Conservation (phyloP, 257 asterid genomes). For the Penstemon newberryi region DNA sequence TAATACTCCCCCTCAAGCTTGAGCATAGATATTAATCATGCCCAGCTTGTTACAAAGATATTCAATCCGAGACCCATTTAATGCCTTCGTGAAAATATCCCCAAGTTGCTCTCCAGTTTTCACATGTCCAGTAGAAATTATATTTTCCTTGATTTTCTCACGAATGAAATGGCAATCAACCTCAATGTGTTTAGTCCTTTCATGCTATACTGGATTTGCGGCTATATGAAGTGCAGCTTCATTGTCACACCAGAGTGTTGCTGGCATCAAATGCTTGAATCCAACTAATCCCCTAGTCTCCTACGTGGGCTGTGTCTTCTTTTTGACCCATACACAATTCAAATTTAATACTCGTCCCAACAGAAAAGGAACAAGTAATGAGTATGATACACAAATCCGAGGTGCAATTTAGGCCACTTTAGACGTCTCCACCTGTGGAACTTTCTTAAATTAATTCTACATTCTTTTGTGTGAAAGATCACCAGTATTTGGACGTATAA, state of each 20-base stretch:
- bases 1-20: too few species aligned
- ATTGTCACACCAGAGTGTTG: not conserved
- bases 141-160: too few species aligned
- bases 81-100: too few species aligned
- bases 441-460: not conserved
- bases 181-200: not conserved
- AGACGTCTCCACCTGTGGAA: not conserved
- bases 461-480: not conserved
- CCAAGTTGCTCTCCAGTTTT: too few species aligned
- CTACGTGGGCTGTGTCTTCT: not conserved
- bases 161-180: not conserved
- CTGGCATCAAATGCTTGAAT: not conserved
- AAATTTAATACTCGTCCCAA: not conserved
- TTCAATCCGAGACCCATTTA: too few species aligned
- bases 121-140: too few species aligned
- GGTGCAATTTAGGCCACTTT: not conserved
- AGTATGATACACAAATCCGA: not conserved
- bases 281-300: not conserved
- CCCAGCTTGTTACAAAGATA: too few species aligned
- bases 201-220: not conserved
- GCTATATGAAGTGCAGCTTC: not conserved
- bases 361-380: not conserved
- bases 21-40: too few species aligned
- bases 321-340: not conserved
- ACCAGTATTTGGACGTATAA: not conserved